phyloP scores from a whole-genome alignment of 1,139 yeast species.

The Scheffersomyces stambukii region DNA sequence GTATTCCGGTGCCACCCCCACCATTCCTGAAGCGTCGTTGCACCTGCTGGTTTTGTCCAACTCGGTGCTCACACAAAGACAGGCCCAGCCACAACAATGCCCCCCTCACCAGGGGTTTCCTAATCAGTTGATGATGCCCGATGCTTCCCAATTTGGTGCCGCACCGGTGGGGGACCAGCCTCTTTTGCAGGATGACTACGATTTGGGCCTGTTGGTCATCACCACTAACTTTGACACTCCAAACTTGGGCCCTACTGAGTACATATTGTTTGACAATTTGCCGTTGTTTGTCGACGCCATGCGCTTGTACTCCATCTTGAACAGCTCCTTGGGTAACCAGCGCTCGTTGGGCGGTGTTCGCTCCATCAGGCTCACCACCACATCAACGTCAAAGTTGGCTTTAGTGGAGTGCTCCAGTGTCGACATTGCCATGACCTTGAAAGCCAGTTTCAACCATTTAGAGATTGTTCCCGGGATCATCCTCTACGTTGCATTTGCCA shows the following conservation, averaged over 20 bases:
- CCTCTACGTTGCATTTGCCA: constrained; percentile 66
- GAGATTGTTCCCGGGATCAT: constrained; percentile 74
- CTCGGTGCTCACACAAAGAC: constrained; percentile 6
- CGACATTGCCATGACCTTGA: constrained; percentile 76
- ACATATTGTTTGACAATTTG: constrained; percentile 71
- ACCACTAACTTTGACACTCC: constrained; percentile 68
- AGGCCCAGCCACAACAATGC: constrained; percentile 12
- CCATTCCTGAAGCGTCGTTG: too few relatives aligned
- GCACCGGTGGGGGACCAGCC: constrained; percentile 18
- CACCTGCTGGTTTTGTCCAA: too few relatives aligned
- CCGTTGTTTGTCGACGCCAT: constrained; percentile 45
- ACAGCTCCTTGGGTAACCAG: constrained; percentile 24
- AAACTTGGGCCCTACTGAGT: constrained; percentile 70
- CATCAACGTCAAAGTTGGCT: constrained; percentile 47
- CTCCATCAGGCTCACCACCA: constrained; percentile 51
- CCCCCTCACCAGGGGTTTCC: constrained; percentile 5
- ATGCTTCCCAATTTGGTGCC: background rate
- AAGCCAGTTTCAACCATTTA: constrained; percentile 71
- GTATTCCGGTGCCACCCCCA: constrained; percentile 36
- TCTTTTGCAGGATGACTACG: constrained; percentile 51
- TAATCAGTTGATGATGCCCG: constrained; percentile 1
- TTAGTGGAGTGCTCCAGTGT: constrained; percentile 68
- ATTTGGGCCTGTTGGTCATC: constrained; percentile 34
- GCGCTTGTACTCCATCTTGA: constrained; percentile 32
- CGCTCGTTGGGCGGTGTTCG: constrained; percentile 23